Evolutionary conservation across 805 yeast genomes (phyloP).

Genomic region (Sugiyamaella marilandica): DNA sequence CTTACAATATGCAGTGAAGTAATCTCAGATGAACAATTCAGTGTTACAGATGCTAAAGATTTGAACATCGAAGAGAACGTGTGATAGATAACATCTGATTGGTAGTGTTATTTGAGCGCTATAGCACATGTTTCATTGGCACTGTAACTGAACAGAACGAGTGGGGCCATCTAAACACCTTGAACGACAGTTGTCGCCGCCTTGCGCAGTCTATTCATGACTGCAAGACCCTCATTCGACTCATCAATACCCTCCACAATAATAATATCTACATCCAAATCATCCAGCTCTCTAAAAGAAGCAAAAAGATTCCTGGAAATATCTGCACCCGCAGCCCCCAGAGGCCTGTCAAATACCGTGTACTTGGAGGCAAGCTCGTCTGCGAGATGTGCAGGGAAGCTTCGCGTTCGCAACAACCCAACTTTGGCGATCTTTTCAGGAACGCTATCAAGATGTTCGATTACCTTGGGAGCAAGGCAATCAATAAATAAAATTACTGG

Average conservation of each 20-base stretch:
- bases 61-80: no score
- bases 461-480: conserved; percentile 40
- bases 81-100: no score
- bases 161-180: not conserved
- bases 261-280: conserved; percentile 56
- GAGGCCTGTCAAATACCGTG: conserved; percentile 14
- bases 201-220: conserved; percentile 84
- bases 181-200: conserved; percentile 60
- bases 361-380: not conserved
- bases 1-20: no score
- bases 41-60: no score
- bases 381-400: conserved; percentile 12
- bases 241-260: conserved; percentile 81
- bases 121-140: no score
- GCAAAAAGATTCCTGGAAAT: conserved; percentile 75
- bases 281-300: conserved; percentile 70
- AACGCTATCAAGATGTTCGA: conserved; percentile 1
- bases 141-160: no score
- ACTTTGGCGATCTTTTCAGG: conserved; percentile 3
- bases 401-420: conserved; percentile 17
- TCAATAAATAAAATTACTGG: conserved; percentile 63
- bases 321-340: conserved; percentile 50
- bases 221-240: conserved; percentile 79
- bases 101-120: no score
- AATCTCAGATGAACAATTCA: no score